A percentile compares a stretch with the other conserved stretches of the same genome.
Conservation (phyloP, 106 monocot species). For the Allium sativum region DNA sequence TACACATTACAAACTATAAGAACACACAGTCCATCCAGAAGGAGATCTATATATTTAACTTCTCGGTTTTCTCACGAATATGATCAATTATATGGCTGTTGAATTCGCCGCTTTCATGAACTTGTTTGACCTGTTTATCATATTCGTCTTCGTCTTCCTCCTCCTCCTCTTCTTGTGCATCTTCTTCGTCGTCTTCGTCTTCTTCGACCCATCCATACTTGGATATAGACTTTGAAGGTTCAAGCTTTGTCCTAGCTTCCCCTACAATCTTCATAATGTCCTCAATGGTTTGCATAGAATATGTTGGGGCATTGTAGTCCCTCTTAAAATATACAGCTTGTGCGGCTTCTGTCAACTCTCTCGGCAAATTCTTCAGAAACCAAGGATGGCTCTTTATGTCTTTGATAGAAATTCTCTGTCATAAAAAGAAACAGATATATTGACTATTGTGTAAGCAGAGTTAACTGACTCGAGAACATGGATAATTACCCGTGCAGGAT, state of each 20-base stretch:
- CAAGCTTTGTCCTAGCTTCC: conserved; percentile 50
- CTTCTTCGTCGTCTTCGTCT: conserved; percentile 48
- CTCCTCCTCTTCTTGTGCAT: conserved; percentile 16
- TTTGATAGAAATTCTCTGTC: conserved; percentile 69
- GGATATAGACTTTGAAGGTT: conserved; percentile 25
- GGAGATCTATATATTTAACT: neutral
- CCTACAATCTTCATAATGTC: conserved; percentile 67
- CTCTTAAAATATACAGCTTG: conserved; percentile 58
- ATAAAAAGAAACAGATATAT: neutral
- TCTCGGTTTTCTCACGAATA: neutral
- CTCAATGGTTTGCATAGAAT: conserved; percentile 47
- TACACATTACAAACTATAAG: too few relatives aligned
- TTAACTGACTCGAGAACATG: neutral
- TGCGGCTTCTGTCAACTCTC: conserved; percentile 62
- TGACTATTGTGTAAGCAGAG: neutral
- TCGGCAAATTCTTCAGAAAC: conserved; percentile 81
- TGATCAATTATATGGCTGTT: conserved; percentile 19
- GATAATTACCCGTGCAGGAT: conserved; percentile 41
- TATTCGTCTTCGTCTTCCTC: conserved; percentile 55
- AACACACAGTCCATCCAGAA: too few relatives aligned
- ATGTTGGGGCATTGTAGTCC: conserved; percentile 40
- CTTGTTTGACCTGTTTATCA: conserved; percentile 62
- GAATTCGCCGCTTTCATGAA: conserved; percentile 70
- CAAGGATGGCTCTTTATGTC: conserved; percentile 80
- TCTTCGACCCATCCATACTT: conserved; percentile 47